Conservation (phyloP, 345 rosid genomes). For the Salix exigua region DNA sequence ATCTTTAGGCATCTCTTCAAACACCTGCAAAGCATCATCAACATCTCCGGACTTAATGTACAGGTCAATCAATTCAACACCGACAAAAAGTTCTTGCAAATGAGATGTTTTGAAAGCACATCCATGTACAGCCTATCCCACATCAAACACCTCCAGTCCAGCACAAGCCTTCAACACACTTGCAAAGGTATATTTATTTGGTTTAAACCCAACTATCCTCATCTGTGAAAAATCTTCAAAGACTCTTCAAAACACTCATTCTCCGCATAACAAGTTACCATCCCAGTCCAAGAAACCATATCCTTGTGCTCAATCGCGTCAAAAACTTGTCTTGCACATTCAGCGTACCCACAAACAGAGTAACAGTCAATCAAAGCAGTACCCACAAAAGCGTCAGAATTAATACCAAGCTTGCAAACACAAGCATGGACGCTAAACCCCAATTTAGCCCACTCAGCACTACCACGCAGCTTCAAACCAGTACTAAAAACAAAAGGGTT, state of each 20-base stretch:
- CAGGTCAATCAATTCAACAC: conserved; percentile 69
- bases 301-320: conserved; percentile 60
- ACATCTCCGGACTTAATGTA: conserved; percentile 46
- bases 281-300: conserved; percentile 82
- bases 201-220: conserved; percentile 61
- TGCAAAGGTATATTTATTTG: conserved; percentile 58
- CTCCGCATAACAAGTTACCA: conserved; percentile 68
- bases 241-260: conserved; percentile 56
- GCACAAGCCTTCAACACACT: conserved; percentile 68
- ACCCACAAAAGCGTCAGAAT: conserved; percentile 62
- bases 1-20: conserved; percentile 66
- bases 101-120: conserved; percentile 51
- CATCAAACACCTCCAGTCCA: conserved; percentile 45
- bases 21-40: conserved; percentile 44
- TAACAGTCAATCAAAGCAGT: conserved; percentile 74
- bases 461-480: conserved; percentile 55
- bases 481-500: conserved; percentile 72
- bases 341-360: conserved; percentile 50
- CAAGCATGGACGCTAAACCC: conserved; percentile 54
- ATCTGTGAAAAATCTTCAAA: conserved; percentile 40
- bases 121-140: conserved; percentile 68
- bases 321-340: conserved; percentile 53
- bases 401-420: conserved; percentile 65
- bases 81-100: conserved; percentile 52
- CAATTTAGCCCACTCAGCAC: conserved; percentile 46